phyloP scores from a whole-genome alignment of 371 early-diverging fungal genomes.

The Mortierella sp. region DNA sequence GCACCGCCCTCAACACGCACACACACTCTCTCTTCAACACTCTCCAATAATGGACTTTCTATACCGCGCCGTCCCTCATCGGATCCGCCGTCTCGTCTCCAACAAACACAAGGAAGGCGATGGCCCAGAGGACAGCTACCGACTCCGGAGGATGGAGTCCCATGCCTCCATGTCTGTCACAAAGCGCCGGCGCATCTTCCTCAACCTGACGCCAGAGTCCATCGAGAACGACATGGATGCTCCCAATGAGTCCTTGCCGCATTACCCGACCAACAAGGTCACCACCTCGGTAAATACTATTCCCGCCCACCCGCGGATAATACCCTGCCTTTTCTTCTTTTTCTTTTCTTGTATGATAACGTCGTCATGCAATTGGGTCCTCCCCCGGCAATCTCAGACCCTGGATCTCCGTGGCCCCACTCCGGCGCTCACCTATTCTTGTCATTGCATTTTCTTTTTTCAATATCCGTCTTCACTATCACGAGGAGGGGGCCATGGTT shows the following conservation, averaged over 20 bases:
- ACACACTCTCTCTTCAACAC: not conserved
- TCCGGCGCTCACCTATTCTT: conserved; percentile 6
- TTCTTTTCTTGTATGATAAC: not conserved
- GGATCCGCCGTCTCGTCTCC: conserved; percentile 43
- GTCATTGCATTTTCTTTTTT: not conserved
- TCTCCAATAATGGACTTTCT: conserved; percentile 39
- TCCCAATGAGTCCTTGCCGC: conserved; percentile 39
- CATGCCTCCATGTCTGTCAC: conserved; percentile 49
- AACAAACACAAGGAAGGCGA: conserved; percentile 34
- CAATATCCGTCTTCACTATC: conserved; percentile 8
- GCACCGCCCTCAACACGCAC: not conserved
- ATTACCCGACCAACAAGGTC: conserved; percentile 53
- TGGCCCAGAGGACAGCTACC: conserved; percentile 56
- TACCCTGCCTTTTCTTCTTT: not conserved
- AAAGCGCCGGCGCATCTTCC: conserved; percentile 53
- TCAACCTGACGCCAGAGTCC: conserved; percentile 51
- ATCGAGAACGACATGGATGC: conserved; percentile 46
- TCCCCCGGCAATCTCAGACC: not conserved
- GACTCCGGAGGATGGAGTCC: conserved; percentile 56
- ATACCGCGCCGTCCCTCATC: conserved; percentile 52
- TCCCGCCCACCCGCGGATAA: conserved; percentile 19
- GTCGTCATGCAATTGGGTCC: not conserved
- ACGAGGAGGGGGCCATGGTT: conserved; percentile 7
- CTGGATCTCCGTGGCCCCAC: conserved; percentile 3
- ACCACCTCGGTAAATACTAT: conserved; percentile 59